A percentile compares a stretch with the other conserved stretches of the same genome.
Evolutionary conservation across 495 filamentous ascomycete genomes (phyloP).

Genomic region (Xylaria flabelliformis): DNA sequence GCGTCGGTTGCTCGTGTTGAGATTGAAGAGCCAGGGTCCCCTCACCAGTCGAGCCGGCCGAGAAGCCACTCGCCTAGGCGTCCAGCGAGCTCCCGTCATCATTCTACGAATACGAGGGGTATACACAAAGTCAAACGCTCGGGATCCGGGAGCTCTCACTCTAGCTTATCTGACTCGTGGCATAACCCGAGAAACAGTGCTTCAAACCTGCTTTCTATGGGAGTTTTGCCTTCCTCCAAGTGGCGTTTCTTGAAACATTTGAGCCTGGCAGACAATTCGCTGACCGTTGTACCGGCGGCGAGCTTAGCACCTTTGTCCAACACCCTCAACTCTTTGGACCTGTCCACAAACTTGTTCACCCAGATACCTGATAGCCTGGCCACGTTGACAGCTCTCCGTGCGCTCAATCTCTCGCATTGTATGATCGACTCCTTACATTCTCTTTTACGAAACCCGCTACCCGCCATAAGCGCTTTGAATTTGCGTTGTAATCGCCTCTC

Average conservation of each 20-base stretch:
- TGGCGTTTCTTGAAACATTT: slow-evolving; percentile 94
- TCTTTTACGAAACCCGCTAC: slow-evolving; percentile 81
- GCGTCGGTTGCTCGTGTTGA: slow-evolving; percentile 49
- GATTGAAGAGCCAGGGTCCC: slow-evolving; percentile 47
- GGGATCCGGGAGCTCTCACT: slow-evolving; percentile 90
- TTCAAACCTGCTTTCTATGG: slow-evolving; percentile 70
- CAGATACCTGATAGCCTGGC: slow-evolving; percentile 91
- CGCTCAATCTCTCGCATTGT: slow-evolving; percentile 91
- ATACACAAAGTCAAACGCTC: slow-evolving; percentile 79
- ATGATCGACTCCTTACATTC: slow-evolving; percentile 97
- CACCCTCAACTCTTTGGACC: slow-evolving; percentile 86
- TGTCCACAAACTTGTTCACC: slow-evolving; percentile 88
- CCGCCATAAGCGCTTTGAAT: slow-evolving; percentile 92
- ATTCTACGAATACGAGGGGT: slow-evolving; percentile 65
- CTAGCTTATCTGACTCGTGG: slow-evolving; percentile 75
- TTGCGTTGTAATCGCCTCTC: slow-evolving; percentile 86
- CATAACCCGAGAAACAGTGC: slow-evolving; percentile 69
- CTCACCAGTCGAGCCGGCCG: slow-evolving; percentile 53
- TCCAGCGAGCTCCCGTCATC: slow-evolving; percentile 72
- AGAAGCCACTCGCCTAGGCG: slow-evolving; percentile 83
- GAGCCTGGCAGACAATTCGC: slow-evolving; percentile 86
- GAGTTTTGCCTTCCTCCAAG: slow-evolving; percentile 77
- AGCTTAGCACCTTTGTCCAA: slow-evolving; percentile 83
- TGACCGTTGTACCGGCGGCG: slow-evolving; percentile 75
- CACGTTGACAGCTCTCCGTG: slow-evolving; percentile 78